Percentiles rank a stretch among this genome's conserved stretches.
phyloP scores from a whole-genome alignment of 2,329 filamentous ascomycete genomes.

The Neofusicoccum ribis region DNA sequence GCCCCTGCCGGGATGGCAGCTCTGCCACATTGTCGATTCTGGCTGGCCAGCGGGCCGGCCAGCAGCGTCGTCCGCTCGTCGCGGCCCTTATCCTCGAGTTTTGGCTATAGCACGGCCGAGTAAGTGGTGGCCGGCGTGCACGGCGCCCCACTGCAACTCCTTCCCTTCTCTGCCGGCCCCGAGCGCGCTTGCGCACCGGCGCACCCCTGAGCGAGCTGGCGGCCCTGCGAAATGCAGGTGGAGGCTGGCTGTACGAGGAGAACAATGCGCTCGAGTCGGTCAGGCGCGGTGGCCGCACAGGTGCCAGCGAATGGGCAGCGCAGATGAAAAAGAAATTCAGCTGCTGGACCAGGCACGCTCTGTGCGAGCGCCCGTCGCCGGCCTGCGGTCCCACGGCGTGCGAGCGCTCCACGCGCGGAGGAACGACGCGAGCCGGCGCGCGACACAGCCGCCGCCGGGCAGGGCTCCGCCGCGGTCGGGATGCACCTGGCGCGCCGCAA shows the following conservation, averaged over 20 bases:
- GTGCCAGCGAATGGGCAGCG: constrained; percentile 4
- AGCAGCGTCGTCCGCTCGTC: neutral
- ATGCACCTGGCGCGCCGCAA: neutral
- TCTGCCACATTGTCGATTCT: neutral
- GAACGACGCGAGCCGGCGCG: neutral
- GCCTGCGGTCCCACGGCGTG: neutral
- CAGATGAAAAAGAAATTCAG: constrained; percentile 5
- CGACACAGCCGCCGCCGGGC: neutral
- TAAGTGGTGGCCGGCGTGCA: neutral
- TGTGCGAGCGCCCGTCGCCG: neutral
- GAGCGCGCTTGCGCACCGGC: neutral
- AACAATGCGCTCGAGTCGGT: constrained; percentile 12
- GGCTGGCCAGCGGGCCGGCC: neutral
- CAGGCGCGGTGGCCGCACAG: neutral
- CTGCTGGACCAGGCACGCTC: neutral
- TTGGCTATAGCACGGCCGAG: neutral
- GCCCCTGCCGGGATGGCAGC: neutral
- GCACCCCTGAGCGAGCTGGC: constrained; percentile 1
- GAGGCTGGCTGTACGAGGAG: neutral
- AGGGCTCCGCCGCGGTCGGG: neutral
- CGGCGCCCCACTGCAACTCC: neutral
- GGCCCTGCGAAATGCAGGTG: neutral
- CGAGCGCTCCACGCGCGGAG: neutral
- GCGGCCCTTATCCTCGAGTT: neutral
- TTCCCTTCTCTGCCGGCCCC: neutral